phyloP scores from a whole-genome alignment of 2,329 filamentous ascomycete genomes.

The Colletotrichum gloeosporioides region DNA sequence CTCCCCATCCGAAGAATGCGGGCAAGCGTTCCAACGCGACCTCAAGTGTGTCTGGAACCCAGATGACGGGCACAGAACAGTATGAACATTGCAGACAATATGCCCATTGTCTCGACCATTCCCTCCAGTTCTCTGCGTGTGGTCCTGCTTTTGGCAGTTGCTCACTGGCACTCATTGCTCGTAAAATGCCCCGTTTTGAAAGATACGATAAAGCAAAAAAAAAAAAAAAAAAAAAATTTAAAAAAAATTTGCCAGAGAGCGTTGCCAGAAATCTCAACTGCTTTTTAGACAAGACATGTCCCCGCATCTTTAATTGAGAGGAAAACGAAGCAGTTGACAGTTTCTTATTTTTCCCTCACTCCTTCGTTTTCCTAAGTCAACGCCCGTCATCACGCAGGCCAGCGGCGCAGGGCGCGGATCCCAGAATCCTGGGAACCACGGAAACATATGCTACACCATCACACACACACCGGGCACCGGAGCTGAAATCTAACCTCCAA shows the following conservation, averaged over 20 bases:
- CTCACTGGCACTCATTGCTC: neutral
- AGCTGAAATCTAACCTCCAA: neutral
- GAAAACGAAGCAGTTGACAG: neutral
- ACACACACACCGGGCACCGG: neutral
- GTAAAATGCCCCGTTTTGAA: neutral
- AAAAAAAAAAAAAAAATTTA: neutral
- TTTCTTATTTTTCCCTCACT: neutral
- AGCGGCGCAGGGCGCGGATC: neutral
- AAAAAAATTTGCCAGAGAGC: neutral
- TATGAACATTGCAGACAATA: neutral
- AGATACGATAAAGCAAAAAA: neutral
- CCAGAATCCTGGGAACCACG: neutral
- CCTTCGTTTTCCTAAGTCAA: neutral
- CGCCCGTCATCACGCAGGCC: neutral
- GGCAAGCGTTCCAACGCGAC: conserved; percentile 2
- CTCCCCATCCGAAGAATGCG: neutral
- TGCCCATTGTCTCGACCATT: neutral
- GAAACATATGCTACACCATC: neutral
- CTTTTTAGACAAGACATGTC: neutral
- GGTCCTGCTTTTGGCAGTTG: neutral
- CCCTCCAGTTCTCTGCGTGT: neutral
- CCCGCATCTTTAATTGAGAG: neutral
- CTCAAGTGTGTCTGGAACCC: neutral
- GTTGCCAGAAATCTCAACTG: neutral
- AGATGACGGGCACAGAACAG: neutral